Base-by-base conservation (phyloP, 2,329 filamentous ascomycete genomes). In the Colletotrichum brevisporum region DNA sequence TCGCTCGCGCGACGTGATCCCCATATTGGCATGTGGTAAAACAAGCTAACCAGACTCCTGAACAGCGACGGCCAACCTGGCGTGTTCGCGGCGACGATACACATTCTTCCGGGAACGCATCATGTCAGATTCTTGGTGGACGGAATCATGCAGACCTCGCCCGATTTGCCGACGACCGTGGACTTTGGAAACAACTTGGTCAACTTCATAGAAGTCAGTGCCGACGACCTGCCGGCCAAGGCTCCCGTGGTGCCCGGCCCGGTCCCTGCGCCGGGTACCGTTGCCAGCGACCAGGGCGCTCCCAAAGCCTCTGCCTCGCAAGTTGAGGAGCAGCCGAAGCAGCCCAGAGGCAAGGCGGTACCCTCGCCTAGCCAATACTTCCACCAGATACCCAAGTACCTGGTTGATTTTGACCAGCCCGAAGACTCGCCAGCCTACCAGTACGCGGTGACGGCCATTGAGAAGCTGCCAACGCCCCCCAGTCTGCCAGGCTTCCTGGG, bases 141-240 rank as follows among this genome's bases (percentile, higher is more conserved):
- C 81, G 93, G 93, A 67, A 91, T 95, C 76, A 97, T 98, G 94
- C 89, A 92, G 78, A 96, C 94, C 15, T 96, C 94, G 16, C 90
- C 93, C 69, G 90, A 92, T 72, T 86, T 98, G 63, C 95, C 96
- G 15, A 98, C 96, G 0, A 97, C 96, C 2, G 96, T 99, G 67
- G 96, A 99, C 79, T 98, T 97, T 79, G 97, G 94, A 72, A 98
- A 98, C 83, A 97, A 97, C 78, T 86, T 99, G 18, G 95, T 99
- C 81, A 99, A 99, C 82, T 99, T 98, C 79, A 94, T 99, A 76
- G 96, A 99, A 83, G 93, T 98, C 71, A 93, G 88, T 75, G 90
- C 93, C 43, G 91, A 94, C 64, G 92, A 95, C 76, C 81, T 91
- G 36, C 84, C 85, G 12, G 74, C 73, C 26, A 73, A 74, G 41